Evolutionary conservation across 2,329 filamentous ascomycete species (phyloP), one percentile per base, ranked within the genome.

Genomic region (Pyrenophora teres): DNA sequence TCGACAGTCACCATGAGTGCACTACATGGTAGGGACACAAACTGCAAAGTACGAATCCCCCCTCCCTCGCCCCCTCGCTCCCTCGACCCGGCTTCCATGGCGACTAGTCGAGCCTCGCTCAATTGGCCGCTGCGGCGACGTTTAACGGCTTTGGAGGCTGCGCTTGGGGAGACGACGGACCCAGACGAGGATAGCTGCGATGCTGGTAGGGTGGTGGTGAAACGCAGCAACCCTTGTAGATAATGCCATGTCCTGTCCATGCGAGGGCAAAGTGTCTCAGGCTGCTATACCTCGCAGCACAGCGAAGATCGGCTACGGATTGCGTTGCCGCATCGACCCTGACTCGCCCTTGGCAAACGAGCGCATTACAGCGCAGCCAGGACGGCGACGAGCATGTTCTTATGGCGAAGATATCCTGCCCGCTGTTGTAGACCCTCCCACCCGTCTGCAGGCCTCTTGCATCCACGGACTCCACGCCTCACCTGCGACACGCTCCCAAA

Each of bases 231-330:
- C 49, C 52, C 54, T 30, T 56, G 60, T 63, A 64, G 60, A 64
- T 64, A 63, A 64, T 64, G 50, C 40, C 52, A 44, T 50, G 51
- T 64, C 62, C 59, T 63, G 52, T 62, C 58, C 59, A 68, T 67
- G 64, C 66, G 60, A 67, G 61, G 60, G 56, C 54, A 30, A 30
- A 47, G 52, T 63, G 64, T 68, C 64, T 65, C 57, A 60, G 46
- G 46, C 44, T 54, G 40, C 41, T 49, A 35, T 38, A 45, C 33
- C 48, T 52, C 51, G 44, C 52, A 46, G 52, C 51, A 48, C 45
- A 40, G 27, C 27, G 38, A 42, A 59, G 57, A 64, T 65, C 61
- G 44, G 50, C 56, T 30, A 30, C 56, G 50, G 59, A 50, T 50
- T 56, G 50, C 46, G 49, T 32, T 46, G 52, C 52, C 52, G 53